Base-by-base conservation (phyloP, 2,329 filamentous ascomycete genomes). In the Ascochyta koolunga region DNA sequence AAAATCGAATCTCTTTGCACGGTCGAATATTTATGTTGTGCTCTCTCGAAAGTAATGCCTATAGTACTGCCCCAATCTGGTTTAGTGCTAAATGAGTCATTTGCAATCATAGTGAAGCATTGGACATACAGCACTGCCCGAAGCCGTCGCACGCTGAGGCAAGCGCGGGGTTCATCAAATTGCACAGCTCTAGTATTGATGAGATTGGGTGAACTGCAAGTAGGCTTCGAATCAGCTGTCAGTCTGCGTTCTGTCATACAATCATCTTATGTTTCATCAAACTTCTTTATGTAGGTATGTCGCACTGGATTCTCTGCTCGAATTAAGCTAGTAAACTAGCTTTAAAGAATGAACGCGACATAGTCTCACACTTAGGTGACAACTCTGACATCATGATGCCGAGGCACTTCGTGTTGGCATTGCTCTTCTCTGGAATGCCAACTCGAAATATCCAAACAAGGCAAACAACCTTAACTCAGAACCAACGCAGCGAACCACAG, bases 361-460 rank as follows among this genome's bases (percentile, higher is more conserved):
- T 24, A n/a, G 22, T 24, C 22, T 24, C 5, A 8, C 22, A 8
- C 8, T 6, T 8, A 6, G 5, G 8, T 24, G 22, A 24, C 22
- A 24, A 31, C 5, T 64, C 25, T 27, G 62, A 53, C 33, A 60
- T 57, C 50, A 61, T 65, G 54, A 57, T 59, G 45, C 55, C 52
- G 29, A 44, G 51, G 54, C 35, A 53, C 9, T 42, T 42, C 13
- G 19, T 41, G 19, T 25, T 4, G n/a, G 19, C 10, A 8, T 41
- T 27, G 38, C 10, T 22, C 9, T 25, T 3, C 18, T 21, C 29
- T 16, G 32, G 8, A 24, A 32, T 4, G 5, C 15, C 15, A 35
- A 35, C 16, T 18, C 16, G 10, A 10, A 18, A 18, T 6, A 15
- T 15, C 11, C 7, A 5, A 18, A 15, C 13, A 35, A 21, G 15